Base-by-base conservation (phyloP, 306 rosid species). In the Casuarina cunninghamiana region DNA sequence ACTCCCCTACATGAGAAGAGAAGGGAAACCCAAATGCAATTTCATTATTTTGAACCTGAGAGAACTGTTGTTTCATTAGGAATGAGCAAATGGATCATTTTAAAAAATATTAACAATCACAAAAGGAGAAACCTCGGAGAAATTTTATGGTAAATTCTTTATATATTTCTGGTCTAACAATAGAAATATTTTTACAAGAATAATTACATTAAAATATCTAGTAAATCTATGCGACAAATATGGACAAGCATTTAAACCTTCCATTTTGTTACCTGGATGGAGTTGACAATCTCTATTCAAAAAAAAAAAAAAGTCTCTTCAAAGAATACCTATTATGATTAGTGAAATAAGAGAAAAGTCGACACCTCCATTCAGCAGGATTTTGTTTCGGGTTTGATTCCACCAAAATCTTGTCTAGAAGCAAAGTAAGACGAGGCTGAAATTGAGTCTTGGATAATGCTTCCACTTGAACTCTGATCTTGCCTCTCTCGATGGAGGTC, bases 401-500 rank as follows among this genome's bases (percentile, higher is more conserved):
- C 85, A 60, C 26, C 50, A 16, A 58, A 77, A 67, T 81, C 85
- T 39, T 71, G 50, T 73, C 78, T 84, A 37, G 89, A 81, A 11
- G 83, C 65, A 43, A 83, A 68, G 63, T 87, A 45, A 16, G 90
- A 80, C 71, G 63, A 49, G 65, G 11, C 48, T 1, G 78, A 12
- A 17, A 76, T 78, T 76, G 88, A 84, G 74, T 71, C 77, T 60
- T 81, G 91, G 5, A 82, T 76, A 13, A 72, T 83, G 83, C 77
- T 84, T 76, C n/a, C 80, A 69, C 78, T 79, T 55, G 19, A 66
- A 81, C 88, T 83, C 57, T 77, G 84, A n/a, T 50, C 71, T 60
- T 82, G 45, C 79, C 75, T 45, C 44, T 77, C 43, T 54, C 72
- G 69, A 39, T 80, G 88, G 77, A 88, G 81, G 83, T 92, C 95